phyloP scores from a whole-genome alignment of 129 eudicot genomes.

The Pulicaria dysenterica region DNA sequence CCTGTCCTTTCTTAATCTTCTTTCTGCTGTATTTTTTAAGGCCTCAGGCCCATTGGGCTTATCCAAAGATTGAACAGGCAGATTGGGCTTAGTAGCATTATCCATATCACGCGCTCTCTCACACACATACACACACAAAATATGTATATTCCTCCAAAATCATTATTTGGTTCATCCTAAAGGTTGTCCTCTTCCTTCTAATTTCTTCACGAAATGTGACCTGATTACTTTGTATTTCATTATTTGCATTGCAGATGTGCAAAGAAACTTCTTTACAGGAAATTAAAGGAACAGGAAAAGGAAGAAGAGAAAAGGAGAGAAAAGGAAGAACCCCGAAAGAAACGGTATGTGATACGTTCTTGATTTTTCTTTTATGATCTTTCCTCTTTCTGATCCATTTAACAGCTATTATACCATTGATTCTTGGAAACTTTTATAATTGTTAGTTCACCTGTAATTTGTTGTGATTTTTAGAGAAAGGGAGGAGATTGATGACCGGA shows the following conservation, averaged over 20 bases:
- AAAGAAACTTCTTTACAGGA: constrained; percentile 76
- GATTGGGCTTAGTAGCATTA: too few relatives aligned
- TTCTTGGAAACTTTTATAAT: not conserved
- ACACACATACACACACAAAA: too few relatives aligned
- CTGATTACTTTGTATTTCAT: not conserved
- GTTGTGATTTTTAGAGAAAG: constrained; percentile 50
- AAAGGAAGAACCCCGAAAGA: constrained; percentile 50
- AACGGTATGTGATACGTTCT: constrained; percentile 51
- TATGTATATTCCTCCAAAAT: not conserved
- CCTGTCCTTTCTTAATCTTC: too few relatives aligned
- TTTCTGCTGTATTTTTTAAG: too few relatives aligned
- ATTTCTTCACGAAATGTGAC: not conserved
- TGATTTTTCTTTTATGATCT: not conserved
- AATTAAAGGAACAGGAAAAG: constrained; percentile 71
- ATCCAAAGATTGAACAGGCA: too few relatives aligned
- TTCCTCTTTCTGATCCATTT: not conserved
- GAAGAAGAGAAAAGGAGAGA: constrained; percentile 47
- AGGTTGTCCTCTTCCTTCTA: not conserved
- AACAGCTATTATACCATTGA: not conserved
- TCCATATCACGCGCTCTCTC: too few relatives aligned
- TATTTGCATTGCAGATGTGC: constrained; percentile 57
- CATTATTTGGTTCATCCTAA: not conserved
- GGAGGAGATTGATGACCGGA: constrained; percentile 57
- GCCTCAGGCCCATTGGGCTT: too few relatives aligned
- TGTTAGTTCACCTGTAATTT: constrained; percentile 5